Percentiles rank a stretch among this genome's conserved stretches.
These are phyloP conservation scores for Penicillium herquei DNA, from an alignment of 495 filamentous ascomycete genomes.

Conservation along the genomic window DNA sequence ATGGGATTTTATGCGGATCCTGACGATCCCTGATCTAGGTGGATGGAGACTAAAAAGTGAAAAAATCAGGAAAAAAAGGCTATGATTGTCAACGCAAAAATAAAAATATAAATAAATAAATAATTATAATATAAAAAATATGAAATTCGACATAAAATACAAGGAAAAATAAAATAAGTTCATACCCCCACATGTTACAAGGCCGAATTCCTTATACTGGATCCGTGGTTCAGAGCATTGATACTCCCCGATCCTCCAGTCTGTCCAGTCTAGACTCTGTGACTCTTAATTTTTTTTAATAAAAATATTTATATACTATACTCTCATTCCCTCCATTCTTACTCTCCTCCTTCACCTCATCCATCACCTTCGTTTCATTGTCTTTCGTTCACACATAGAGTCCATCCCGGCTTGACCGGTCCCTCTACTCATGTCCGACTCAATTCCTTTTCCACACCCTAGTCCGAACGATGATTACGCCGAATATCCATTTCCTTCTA, in stretches of 20 bases:
- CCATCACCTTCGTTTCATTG: neutral
- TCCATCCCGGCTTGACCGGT: neutral
- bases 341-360: neutral
- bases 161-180: neutral
- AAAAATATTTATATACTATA: neutral
- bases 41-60: neutral
- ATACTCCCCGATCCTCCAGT: neutral
- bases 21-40: conserved; percentile 8
- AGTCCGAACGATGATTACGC: conserved; percentile 26
- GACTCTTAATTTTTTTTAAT: neutral
- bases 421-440: conserved; percentile 20
- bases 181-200: too few species aligned
- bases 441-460: conserved; percentile 20
- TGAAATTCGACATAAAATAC: neutral
- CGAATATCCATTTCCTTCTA: conserved; percentile 21
- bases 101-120: neutral
- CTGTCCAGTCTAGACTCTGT: neutral
- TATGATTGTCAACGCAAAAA: neutral
- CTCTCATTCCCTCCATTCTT: neutral
- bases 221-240: conserved; percentile 1
- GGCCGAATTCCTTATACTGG: neutral
- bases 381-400: neutral
- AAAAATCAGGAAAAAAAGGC: neutral
- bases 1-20: conserved; percentile 6
- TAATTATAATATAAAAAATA: neutral